These are phyloP conservation scores for Phellinidium pouzarii DNA, from an alignment of 1,284 basidiomycete species.

Conservation along the genomic window DNA sequence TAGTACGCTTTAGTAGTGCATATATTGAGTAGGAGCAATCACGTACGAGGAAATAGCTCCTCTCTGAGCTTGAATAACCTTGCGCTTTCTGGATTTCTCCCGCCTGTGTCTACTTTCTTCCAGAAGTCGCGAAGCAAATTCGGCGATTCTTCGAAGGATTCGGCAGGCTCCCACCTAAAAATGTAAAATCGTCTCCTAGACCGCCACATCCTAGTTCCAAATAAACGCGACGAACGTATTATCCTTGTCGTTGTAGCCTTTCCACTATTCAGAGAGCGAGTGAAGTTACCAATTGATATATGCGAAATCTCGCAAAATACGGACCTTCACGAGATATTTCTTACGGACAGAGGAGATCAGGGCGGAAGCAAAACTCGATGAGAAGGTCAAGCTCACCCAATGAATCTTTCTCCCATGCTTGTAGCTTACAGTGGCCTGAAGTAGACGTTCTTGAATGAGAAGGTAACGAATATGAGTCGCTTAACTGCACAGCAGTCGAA, in stretches of 20 bases:
- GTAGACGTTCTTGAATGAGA: neutral
- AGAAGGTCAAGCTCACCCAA: constrained; percentile 36
- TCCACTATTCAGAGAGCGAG: constrained; percentile 46
- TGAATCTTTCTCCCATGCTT: constrained; percentile 34
- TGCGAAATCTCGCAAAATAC: constrained; percentile 18
- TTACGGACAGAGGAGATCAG: constrained; percentile 24
- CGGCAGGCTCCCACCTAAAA: constrained; percentile 60
- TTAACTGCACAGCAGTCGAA: neutral
- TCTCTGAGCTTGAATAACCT: constrained; percentile 48
- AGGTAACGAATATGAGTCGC: neutral
- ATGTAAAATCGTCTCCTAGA: too few relatives aligned
- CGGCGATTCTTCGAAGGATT: constrained; percentile 50
- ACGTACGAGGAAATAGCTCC: constrained; percentile 49
- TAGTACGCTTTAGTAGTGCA: neutral
- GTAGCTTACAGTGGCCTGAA: constrained; percentile 25
- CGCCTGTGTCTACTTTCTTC: constrained; percentile 43
- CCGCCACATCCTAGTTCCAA: too few relatives aligned
- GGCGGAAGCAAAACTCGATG: neutral
- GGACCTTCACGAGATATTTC: constrained; percentile 60
- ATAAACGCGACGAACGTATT: constrained; percentile 54
- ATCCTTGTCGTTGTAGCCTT: constrained; percentile 50
- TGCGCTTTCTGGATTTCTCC: constrained; percentile 44
- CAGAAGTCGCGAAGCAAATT: constrained; percentile 56
- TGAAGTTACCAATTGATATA: neutral
- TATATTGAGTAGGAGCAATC: neutral